phyloP scores from a whole-genome alignment of 1,284 basidiomycete genomes.

The Apiotrichum domesticum region DNA sequence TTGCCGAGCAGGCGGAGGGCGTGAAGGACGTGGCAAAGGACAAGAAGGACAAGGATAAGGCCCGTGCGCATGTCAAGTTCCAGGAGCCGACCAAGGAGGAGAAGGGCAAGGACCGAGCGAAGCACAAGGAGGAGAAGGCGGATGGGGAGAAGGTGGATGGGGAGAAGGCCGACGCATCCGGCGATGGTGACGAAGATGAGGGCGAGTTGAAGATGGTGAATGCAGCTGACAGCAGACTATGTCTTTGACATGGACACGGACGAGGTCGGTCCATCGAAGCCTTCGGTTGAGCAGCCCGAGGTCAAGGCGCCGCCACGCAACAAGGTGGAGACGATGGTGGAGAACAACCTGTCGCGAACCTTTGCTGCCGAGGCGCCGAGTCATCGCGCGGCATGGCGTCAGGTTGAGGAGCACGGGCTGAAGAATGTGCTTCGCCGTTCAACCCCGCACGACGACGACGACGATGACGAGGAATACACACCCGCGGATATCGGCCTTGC shows the following conservation, averaged over 20 bases:
- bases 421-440: slow-evolving; percentile 11
- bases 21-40: background rate
- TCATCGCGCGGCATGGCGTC: slow-evolving; percentile 43
- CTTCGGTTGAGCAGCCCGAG: background rate
- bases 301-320: slow-evolving; percentile 9
- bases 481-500: slow-evolving; percentile 22
- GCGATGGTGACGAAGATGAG: slow-evolving; percentile 16
- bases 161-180: slow-evolving; percentile 1
- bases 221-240: slow-evolving; percentile 25
- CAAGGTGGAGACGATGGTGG: slow-evolving; percentile 28
- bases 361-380: slow-evolving; percentile 45
- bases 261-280: slow-evolving; percentile 5
- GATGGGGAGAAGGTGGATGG: slow-evolving; percentile 4
- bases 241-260: slow-evolving; percentile 47
- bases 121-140: background rate
- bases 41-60: background rate
- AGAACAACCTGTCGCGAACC: slow-evolving; percentile 40
- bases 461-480: slow-evolving; percentile 16
- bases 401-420: slow-evolving; percentile 23
- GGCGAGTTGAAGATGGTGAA: slow-evolving; percentile 14
- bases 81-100: slow-evolving; percentile 8
- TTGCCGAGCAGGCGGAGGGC: background rate
- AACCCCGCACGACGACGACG: slow-evolving; percentile 11
- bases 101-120: slow-evolving; percentile 1
- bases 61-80: slow-evolving; percentile 8